Evolutionary conservation across 768 basidiomycete genomes (phyloP), one percentile per base, ranked within the genome.

Genomic region (Gloeopeniophorella convolvens): DNA sequence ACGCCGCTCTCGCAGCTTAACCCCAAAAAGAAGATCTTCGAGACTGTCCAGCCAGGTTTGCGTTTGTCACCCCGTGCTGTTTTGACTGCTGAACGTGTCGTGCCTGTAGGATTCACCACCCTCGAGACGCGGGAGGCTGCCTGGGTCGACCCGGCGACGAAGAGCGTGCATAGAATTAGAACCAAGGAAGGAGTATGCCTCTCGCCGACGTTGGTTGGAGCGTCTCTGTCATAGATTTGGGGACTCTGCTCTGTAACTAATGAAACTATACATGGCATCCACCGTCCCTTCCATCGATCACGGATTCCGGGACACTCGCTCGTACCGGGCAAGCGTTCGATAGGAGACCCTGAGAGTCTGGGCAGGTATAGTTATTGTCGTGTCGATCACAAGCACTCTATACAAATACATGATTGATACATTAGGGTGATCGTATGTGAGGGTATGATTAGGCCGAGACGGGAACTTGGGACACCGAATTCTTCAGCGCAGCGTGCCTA

Each of bases 1-100:
- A 76, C 72, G 16, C 87, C 93, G 0, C 70, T 95, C 20, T 62
- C 85, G 6, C 91, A 94, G 61, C 73, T 99, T 50, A 97, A 97
- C 68, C 96, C 96, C 11, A 99, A 98, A 72, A 98, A 96, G 74
- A 99, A 98, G 72, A 89, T 98, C 27, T 99, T 97, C 61, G 96
- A 99, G 70, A 85, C 93, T 0, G 80, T 99, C 42, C 96, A 96
- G 64, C 92, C 93, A 43, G 86, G 90, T 84, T 59, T 20, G 68
- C 45, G n/a, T 48, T 46, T 30, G 39, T 57, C 42, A 37, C 44
- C 40, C 39, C 7, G 4, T 41, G n/a, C 50, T 48, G 30, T 46
- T 23, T 50, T 10, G 11, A 23, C 16, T 33, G 33, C 30, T 28
- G 10, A 43, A 41, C 23, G 28, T 57, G 21, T 18, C 8, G 5